A percentile compares a stretch with the other conserved stretches of the same genome.
Conservation (phyloP, 169 alveolate genomes). For the Perkinsus olseni region DNA sequence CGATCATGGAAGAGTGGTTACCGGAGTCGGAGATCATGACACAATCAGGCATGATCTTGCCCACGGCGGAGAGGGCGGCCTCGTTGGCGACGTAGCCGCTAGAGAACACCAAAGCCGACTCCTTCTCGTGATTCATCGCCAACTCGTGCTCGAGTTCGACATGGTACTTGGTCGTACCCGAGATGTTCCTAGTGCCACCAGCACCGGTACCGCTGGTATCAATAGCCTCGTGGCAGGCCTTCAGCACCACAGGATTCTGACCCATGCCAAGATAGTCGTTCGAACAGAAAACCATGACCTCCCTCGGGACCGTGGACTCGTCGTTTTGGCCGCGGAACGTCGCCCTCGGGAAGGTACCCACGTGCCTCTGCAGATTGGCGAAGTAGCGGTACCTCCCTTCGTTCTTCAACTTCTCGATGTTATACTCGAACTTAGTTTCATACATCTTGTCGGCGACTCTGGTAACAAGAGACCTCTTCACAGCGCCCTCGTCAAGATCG, state of each 20-base stretch:
- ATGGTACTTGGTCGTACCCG: conserved; percentile 64
- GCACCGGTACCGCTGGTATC: conserved; percentile 67
- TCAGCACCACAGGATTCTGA: conserved; percentile 56
- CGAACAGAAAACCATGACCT: conserved; percentile 48
- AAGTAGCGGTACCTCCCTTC: conserved; percentile 24
- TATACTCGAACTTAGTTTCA: not conserved
- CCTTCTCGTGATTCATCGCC: conserved; percentile 64
- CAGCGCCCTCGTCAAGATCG: no score
- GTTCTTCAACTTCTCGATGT: conserved; percentile 1
- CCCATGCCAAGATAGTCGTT: conserved; percentile 77
- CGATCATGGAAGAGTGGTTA: conserved; percentile 77
- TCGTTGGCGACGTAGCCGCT: conserved; percentile 76
- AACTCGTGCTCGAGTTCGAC: conserved; percentile 63
- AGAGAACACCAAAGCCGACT: conserved; percentile 47
- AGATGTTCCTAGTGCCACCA: conserved; percentile 81
- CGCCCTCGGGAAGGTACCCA: conserved; percentile 12
- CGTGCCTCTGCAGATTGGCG: conserved; percentile 18
- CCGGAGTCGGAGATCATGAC: conserved; percentile 63
- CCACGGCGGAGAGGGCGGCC: conserved; percentile 65
- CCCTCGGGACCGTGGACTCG: not conserved
- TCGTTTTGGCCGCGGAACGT: conserved; percentile 9
- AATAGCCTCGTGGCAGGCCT: conserved; percentile 59
- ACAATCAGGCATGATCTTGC: conserved; percentile 50
- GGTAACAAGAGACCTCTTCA: no score
- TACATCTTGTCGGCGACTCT: no score